These are phyloP conservation scores for Aspergillus caelatus DNA, from an alignment of 2,329 filamentous ascomycete species.

Conservation along the genomic window DNA sequence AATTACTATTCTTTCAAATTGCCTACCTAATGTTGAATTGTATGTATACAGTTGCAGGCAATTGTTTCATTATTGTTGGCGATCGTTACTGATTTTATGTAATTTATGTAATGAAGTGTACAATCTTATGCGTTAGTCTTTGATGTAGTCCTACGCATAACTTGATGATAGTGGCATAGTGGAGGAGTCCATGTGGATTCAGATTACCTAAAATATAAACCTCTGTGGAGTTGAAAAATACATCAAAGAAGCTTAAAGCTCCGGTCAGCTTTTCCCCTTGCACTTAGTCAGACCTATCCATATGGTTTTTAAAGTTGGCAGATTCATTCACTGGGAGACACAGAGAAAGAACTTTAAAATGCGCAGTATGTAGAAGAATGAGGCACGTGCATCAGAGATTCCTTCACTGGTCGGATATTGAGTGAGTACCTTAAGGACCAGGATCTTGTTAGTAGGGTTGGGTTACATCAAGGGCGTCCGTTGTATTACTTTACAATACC, in stretches of 20 bases:
- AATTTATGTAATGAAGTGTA: background rate
- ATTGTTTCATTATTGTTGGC: too few species aligned
- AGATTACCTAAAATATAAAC: background rate
- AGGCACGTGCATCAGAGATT: background rate
- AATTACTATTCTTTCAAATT: background rate
- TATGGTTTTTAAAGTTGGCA: background rate
- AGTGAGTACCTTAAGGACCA: background rate
- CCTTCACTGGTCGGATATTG: background rate
- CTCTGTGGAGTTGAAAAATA: constrained; percentile 7
- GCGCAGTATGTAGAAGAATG: background rate
- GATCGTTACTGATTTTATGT: background rate
- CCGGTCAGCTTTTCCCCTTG: background rate
- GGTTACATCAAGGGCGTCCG: background rate
- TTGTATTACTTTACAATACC: background rate
- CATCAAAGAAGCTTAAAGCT: constrained; percentile 14
- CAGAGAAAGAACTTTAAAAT: background rate
- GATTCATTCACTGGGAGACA: background rate
- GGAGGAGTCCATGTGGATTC: background rate
- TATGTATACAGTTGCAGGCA: too few species aligned
- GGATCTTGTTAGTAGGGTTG: background rate
- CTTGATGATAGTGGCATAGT: background rate
- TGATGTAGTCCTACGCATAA: background rate
- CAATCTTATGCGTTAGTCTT: background rate
- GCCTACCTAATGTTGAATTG: too few species aligned
- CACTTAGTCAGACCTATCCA: background rate